phyloP scores from a whole-genome alignment of 306 rosid genomes.

The Inga leiocalycina region DNA sequence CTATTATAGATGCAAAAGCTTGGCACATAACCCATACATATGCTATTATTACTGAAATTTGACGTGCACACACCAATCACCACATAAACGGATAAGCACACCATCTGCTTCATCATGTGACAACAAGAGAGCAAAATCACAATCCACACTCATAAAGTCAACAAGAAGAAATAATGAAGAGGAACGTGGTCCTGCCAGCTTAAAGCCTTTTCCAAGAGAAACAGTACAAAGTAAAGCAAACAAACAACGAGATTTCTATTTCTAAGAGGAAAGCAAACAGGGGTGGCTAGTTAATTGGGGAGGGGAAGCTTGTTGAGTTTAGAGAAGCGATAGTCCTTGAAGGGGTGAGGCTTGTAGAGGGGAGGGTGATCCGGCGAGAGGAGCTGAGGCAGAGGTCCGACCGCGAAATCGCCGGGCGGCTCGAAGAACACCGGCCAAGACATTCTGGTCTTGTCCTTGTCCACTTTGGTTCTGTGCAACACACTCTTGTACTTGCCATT shows the following conservation, averaged over 20 bases:
- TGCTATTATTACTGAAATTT: not conserved
- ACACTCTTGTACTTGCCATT: constrained; percentile 51
- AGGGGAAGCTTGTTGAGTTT: constrained; percentile 54
- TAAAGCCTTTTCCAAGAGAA: not conserved
- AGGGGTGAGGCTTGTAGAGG: constrained; percentile 39
- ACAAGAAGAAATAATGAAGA: not conserved
- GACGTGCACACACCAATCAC: not conserved
- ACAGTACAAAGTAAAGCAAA: no score
- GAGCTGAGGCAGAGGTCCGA: constrained; percentile 46
- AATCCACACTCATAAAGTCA: not conserved
- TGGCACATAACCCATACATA: not conserved
- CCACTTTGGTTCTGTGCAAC: constrained; percentile 47
- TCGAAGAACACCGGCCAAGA: constrained; percentile 61
- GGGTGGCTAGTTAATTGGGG: not conserved
- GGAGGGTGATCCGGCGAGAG: constrained; percentile 35
- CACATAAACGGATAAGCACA: not conserved
- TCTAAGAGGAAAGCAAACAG: no score
- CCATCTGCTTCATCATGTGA: not conserved
- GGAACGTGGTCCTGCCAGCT: no score
- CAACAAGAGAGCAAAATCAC: not conserved
- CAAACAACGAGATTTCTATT: not conserved
- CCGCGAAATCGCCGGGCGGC: constrained; percentile 34
- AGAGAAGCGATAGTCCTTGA: constrained; percentile 40
- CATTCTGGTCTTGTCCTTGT: constrained; percentile 46
- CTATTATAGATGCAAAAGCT: not conserved